Evolutionary conservation across 1,284 basidiomycete genomes (phyloP).

Genomic region (Cystobasidiaceae sp.): DNA sequence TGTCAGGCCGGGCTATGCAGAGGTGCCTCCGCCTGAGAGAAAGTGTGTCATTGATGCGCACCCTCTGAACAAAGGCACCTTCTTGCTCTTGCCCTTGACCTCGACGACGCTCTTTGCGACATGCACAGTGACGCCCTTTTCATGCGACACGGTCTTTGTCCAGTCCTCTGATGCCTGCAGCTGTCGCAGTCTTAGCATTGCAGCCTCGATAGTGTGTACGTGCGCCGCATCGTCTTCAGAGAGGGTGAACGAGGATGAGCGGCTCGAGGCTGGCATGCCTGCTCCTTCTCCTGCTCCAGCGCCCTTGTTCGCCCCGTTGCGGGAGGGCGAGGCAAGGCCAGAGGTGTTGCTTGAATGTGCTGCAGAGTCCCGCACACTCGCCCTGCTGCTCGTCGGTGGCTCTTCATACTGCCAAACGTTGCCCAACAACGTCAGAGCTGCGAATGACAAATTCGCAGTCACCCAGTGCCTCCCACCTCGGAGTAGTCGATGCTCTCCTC

Average conservation of each 20-base stretch:
- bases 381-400: not conserved
- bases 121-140: conserved; percentile 32
- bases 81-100: conserved; percentile 28
- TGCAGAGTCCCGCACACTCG: too few relatives aligned
- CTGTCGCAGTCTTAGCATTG: conserved; percentile 13
- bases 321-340: too few relatives aligned
- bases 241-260: not conserved
- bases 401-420: conserved; percentile 10
- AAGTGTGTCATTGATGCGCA: conserved; percentile 30
- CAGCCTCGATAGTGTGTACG: conserved; percentile 13
- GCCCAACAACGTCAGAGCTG: too few relatives aligned
- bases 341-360: too few relatives aligned
- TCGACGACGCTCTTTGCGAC: conserved; percentile 26
- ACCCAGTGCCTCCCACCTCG: not conserved
- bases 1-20: too few relatives aligned
- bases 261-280: not conserved
- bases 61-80: conserved; percentile 25
- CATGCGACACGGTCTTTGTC: conserved; percentile 35
- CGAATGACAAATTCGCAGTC: not conserved
- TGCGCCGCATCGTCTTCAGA: conserved; percentile 20
- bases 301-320: conserved; percentile 4
- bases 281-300: not conserved
- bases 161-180: conserved; percentile 25
- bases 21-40: too few relatives aligned
- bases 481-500: conserved; percentile 13